Conservation (phyloP, 2,329 filamentous ascomycete species). For the Aspergillus sp. region DNA sequence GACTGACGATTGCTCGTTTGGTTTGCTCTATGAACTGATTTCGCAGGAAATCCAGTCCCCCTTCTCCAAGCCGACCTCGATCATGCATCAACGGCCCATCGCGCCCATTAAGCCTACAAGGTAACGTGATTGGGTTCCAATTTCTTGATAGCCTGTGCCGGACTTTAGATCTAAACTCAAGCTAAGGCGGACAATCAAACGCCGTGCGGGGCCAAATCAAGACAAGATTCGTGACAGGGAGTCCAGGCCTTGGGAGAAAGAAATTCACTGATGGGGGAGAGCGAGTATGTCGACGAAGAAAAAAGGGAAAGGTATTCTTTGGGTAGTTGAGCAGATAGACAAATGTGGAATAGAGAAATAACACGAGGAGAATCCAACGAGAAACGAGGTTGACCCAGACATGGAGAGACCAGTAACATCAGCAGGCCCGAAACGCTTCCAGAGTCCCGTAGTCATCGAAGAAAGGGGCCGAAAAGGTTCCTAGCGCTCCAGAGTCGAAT, state of each 20-base stretch:
- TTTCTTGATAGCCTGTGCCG: constrained; percentile 22
- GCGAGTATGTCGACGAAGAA: constrained; percentile 8
- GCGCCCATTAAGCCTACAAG: not conserved
- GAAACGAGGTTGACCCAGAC: constrained; percentile 16
- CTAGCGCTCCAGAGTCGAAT: not conserved
- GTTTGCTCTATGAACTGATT: too few species aligned
- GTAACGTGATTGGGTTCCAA: constrained; percentile 14
- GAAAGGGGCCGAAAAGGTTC: constrained; percentile 1
- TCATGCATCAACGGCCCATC: not conserved
- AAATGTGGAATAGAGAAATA: constrained; percentile 17
- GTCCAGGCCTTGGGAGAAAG: constrained; percentile 15
- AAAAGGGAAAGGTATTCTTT: constrained; percentile 27
- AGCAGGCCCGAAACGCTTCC: constrained; percentile 5
- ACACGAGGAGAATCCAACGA: constrained; percentile 14
- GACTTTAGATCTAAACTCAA: constrained; percentile 24
- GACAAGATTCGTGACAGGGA: constrained; percentile 16
- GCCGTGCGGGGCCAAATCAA: constrained; percentile 17
- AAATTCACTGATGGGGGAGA: constrained; percentile 14
- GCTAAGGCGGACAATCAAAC: constrained; percentile 22
- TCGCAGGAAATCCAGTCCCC: too few species aligned
- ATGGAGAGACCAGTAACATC: constrained; percentile 13
- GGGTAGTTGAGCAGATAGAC: constrained; percentile 24
- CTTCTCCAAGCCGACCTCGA: too few species aligned
- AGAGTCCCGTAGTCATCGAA: constrained; percentile 2
- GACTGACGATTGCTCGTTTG: too few species aligned